phyloP scores from a whole-genome alignment of 345 rosid genomes.

The Lumnitzera littorea region DNA sequence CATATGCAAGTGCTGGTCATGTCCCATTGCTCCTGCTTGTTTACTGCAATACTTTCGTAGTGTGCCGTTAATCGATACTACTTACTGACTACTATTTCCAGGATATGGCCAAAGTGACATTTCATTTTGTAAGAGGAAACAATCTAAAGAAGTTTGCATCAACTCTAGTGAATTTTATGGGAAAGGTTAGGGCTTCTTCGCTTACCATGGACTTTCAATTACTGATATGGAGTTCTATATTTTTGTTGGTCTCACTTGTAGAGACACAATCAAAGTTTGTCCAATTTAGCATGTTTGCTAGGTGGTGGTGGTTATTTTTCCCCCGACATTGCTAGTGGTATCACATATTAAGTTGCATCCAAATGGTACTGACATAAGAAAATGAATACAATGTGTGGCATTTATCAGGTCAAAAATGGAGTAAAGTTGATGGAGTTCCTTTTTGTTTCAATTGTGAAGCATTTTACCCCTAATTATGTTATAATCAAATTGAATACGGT shows the following conservation, averaged over 20 bases:
- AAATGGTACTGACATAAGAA: not conserved
- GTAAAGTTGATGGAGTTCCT: not conserved
- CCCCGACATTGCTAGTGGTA: no score
- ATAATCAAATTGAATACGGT: no score
- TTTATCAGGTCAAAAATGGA: no score
- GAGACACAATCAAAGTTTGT: no score
- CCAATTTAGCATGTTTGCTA: no score
- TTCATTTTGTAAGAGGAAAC: conserved; percentile 86
- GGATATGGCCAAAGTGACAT: conserved; percentile 83
- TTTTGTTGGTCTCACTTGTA: no score
- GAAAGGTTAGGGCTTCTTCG: conserved; percentile 49
- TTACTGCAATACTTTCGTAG: not conserved
- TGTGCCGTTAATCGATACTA: not conserved
- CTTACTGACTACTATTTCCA: conserved; percentile 22
- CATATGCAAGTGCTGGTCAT: not conserved
- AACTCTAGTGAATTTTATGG: conserved; percentile 70
- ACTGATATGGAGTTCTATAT: no score
- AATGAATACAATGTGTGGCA: no score
- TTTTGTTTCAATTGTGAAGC: no score
- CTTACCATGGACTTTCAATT: not conserved
- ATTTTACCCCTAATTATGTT: no score
- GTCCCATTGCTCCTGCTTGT: not conserved
- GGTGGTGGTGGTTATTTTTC: no score
- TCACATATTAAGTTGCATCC: no score
- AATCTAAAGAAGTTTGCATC: conserved; percentile 64